Percentiles rank a stretch among this genome's conserved stretches.
Conservation (phyloP, 805 yeast genomes). For the Kodamaea nitidulidarum region DNA sequence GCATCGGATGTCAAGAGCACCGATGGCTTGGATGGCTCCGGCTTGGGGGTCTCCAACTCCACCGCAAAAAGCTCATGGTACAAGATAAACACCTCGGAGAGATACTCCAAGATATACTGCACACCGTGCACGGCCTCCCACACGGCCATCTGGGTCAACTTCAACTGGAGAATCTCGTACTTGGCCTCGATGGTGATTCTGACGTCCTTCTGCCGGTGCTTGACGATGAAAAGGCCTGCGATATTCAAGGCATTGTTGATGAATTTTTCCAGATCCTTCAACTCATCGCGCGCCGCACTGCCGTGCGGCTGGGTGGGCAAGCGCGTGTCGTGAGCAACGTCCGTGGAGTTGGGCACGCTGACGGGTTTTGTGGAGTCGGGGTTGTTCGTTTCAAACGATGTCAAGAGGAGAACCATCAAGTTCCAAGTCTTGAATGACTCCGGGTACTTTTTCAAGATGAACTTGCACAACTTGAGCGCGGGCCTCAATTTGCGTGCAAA, state of each 20-base stretch:
- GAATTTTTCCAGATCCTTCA: constrained; percentile 51
- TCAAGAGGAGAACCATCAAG: constrained; percentile 57
- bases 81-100: constrained; percentile 64
- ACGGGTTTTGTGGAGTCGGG: constrained; percentile 11
- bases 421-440: constrained; percentile 63
- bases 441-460: constrained; percentile 48
- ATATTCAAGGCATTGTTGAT: constrained; percentile 49
- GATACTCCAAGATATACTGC: constrained; percentile 51
- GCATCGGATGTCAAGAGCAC: constrained; percentile 40
- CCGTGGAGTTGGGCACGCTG: constrained; percentile 4
- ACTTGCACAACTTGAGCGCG: constrained; percentile 45
- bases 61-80: constrained; percentile 48
- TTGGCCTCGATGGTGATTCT: constrained; percentile 28
- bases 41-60: constrained; percentile 13
- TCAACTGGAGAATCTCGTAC: constrained; percentile 60
- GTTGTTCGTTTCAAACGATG: constrained; percentile 52
- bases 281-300: not conserved
- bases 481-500: constrained; percentile 39
- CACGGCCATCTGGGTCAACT: constrained; percentile 71
- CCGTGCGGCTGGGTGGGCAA: constrained; percentile 8
- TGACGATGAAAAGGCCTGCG: constrained; percentile 31
- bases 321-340: not conserved
- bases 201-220: constrained; percentile 23
- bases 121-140: constrained; percentile 58
- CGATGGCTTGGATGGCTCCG: constrained; percentile 18